Conservation (phyloP, 768 basidiomycete species). For the Leccinum broughii region DNA sequence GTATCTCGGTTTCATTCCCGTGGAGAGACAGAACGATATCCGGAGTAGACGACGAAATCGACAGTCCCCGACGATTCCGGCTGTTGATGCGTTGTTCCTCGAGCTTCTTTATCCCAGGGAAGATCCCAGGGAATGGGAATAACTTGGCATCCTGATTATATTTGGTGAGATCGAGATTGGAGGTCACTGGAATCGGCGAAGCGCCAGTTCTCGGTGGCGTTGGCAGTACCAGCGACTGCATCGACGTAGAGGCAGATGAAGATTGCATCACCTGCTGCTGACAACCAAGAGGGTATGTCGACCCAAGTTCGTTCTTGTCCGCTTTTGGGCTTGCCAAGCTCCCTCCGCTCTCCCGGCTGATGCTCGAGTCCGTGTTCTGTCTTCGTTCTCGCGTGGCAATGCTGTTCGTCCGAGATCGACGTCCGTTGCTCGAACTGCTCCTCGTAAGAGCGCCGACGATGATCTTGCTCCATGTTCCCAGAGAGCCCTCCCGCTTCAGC, state of each 20-base stretch:
- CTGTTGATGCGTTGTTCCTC: constrained; percentile 64
- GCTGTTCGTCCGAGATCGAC: constrained; percentile 80
- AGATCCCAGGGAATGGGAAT: constrained; percentile 90
- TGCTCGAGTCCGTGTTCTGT: constrained; percentile 68
- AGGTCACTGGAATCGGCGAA: constrained; percentile 79
- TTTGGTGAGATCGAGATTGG: constrained; percentile 66
- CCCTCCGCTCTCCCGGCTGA: constrained; percentile 75
- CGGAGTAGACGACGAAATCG: constrained; percentile 48
- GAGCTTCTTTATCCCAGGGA: constrained; percentile 81
- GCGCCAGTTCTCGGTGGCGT: constrained; percentile 55
- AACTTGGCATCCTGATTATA: constrained; percentile 73
- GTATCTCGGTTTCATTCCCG: constrained; percentile 44
- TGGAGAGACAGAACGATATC: constrained; percentile 47
- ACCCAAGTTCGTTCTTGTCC: constrained; percentile 48
- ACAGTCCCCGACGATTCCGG: constrained; percentile 54
- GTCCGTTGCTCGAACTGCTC: constrained; percentile 63
- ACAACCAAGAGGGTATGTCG: constrained; percentile 41
- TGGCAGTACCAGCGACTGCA: constrained; percentile 59
- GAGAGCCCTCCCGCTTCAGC: constrained; percentile 59
- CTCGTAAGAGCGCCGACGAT: constrained; percentile 66
- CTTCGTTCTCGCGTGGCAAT: constrained; percentile 65
- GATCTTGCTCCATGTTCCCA: constrained; percentile 66
- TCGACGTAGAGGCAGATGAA: constrained; percentile 64
- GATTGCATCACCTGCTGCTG: constrained; percentile 61
- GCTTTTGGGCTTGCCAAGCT: constrained; percentile 64